Evolutionary conservation across 176 grass and related monocot genomes (phyloP), one percentile per base, ranked within the genome.

Genomic region (Melocanna baccifera): DNA sequence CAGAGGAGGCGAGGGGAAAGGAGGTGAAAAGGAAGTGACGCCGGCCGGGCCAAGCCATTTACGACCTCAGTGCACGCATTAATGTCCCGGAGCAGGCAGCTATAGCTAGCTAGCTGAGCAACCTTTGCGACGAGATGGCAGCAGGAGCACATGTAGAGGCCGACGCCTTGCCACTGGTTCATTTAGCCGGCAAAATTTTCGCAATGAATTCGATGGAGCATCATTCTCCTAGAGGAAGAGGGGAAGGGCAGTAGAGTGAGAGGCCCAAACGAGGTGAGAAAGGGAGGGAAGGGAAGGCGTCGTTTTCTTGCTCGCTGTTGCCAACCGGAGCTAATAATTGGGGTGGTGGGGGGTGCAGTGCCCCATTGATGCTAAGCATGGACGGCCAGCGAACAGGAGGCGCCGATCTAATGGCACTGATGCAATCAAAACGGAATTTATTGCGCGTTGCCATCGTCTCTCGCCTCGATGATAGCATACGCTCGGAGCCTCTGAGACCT

Each of bases 271-370:
- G 20, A 32, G 20, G 36, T 11, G 55, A 58, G 55, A 10, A n/a
- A n/a, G 41, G 10, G 9, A 7, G 13, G 20, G 55, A 47, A 26
- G 15, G 29, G n/a, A 36, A 19, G 41, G 2, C 48, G 53, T 52
- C 77, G 30, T 86, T 90, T 76, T 83, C 73, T 53, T 15, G 66
- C 59, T 14, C 30, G 28, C 78, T 76, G 71, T 90, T 90, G 83
- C 71, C 78, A 59, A 47, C 56, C 45, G 69, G 78, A 9, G 26
- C 34, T 57, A 77, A 82, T 78, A 64, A 86, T 90, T 82, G 77
- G 61, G 52, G 26, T n/a, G 20, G 11, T 7, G 10, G 51, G 6
- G 47, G 74, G 48, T 67, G 58, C 57, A 66, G 37, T 25, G 39
- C 43, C 15, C 75, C 26, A 74, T 75, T 50, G 82, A 85, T 76